Conservation (phyloP, 176 grass and related monocot genomes). For the Saccharum officinarum region DNA sequence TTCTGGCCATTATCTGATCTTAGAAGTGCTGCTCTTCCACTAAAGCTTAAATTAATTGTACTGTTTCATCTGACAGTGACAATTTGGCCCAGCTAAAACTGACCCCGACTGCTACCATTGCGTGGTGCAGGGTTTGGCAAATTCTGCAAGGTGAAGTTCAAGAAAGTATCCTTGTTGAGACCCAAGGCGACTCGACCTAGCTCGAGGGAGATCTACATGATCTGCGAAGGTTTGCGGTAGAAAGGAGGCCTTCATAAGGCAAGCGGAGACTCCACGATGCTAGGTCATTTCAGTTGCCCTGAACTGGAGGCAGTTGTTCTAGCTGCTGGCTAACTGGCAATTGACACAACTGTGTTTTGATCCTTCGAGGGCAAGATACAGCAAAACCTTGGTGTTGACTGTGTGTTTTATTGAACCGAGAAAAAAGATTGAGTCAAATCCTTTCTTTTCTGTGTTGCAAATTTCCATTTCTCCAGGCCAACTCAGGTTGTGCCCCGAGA, state of each 20-base stretch:
- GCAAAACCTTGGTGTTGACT: neutral
- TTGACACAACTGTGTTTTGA: neutral
- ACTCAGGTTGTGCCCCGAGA: neutral
- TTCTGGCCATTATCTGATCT: neutral
- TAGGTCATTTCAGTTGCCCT: neutral
- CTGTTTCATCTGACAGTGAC: neutral
- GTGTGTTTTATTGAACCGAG: neutral
- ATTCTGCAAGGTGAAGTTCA: slow-evolving; percentile 80
- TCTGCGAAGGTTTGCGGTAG: slow-evolving; percentile 78
- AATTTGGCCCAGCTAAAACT: neutral
- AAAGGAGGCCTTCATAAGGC: neutral
- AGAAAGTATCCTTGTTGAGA: slow-evolving; percentile 73
- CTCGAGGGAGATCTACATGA: slow-evolving; percentile 91
- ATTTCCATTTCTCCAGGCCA: neutral
- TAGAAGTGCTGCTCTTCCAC: neutral
- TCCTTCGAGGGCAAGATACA: neutral
- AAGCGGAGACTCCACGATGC: neutral
- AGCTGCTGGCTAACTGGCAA: neutral
- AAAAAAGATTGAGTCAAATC: neutral
- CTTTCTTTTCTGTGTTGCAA: neutral
- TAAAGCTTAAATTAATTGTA: neutral
- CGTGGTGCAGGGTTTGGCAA: slow-evolving; percentile 49
- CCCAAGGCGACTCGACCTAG: slow-evolving; percentile 84
- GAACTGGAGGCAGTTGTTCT: neutral
- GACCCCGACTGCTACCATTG: too few species aligned